Base-by-base conservation (phyloP, 257 asterid genomes). In the Ilex aquifolium region DNA sequence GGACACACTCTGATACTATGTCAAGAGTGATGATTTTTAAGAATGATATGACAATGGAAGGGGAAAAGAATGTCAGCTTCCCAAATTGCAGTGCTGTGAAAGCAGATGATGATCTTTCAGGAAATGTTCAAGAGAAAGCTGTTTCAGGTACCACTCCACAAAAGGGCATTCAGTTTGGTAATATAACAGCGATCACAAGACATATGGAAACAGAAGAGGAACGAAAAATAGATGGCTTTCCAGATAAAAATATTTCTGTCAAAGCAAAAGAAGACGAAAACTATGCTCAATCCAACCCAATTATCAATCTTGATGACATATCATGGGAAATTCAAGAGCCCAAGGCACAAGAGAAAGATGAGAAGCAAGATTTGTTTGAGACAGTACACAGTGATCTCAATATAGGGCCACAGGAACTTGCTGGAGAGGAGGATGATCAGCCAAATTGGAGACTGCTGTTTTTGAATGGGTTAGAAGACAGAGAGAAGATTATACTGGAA, bases 361-460 rank as follows among this genome's bases (percentile, higher is more conserved):
- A 59, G 59, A 64, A 48, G 56, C 66, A 56, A 65, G 65, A 56
- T 36, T 32, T 44, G 75, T 31, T 51, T 56, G 56, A 44, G 50
- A 67, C 61, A 58, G 55, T 52, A 4, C 59, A 54, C 61, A 58
- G 44, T 4, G 69, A 63, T 55, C 64, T 52, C 48, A 32, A 57
- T 32, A 44, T 0, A 69, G 72, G 67, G 56, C 61, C 66, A 63
- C 63, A 70, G 16, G 74, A 69, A 42, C 31, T 40, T 67, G 71
- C 54, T 57, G 40, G n/a, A 29, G 71, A 54, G 52, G 72, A 57
- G 17, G 76, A 70, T 52, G 77, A 31, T 48, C 76, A 77, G 59
- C 85, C 76, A 65, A 69, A 80, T 60, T 80, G 85, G 85, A 80
- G 72, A 65, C 76, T 67, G 31, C 70, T 76, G 42, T 74, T 80